Conservation (phyloP, 768 basidiomycete species). For the Psilocybe sp. region DNA sequence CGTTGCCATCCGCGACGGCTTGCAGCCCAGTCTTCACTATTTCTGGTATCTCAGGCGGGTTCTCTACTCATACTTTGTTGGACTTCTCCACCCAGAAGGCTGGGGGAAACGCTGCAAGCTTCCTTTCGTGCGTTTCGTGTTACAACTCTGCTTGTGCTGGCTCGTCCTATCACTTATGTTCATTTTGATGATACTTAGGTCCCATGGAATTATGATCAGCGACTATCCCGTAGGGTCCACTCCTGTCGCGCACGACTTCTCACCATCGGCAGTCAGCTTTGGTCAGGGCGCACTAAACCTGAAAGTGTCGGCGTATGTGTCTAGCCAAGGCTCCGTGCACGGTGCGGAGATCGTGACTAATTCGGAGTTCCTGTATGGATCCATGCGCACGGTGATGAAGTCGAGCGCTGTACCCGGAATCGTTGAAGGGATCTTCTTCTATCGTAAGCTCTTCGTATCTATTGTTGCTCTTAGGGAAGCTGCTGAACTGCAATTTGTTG, state of each 20-base stretch:
- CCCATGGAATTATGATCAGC: conserved; percentile 16
- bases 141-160: background rate
- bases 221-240: conserved; percentile 17
- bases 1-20: too few species aligned
- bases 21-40: background rate
- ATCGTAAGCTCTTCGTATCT: conserved; percentile 17
- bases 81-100: conserved; percentile 2
- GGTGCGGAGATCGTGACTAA: conserved; percentile 28
- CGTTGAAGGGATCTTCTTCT: conserved; percentile 35
- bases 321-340: conserved; percentile 20
- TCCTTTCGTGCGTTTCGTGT: background rate
- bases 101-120: background rate
- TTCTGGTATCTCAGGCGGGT: conserved; percentile 3
- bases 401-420: conserved; percentile 31
- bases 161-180: background rate
- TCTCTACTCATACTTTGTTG: conserved; percentile 1
- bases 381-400: conserved; percentile 31
- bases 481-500: background rate
- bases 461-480: background rate
- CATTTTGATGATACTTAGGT: background rate
- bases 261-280: conserved; percentile 26
- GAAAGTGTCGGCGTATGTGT: conserved; percentile 29
- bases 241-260: conserved; percentile 23
- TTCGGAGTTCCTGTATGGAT: conserved; percentile 28
- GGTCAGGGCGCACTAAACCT: conserved; percentile 29